phyloP scores from a whole-genome alignment of 106 monocot species.

The Triglochin maritima region DNA sequence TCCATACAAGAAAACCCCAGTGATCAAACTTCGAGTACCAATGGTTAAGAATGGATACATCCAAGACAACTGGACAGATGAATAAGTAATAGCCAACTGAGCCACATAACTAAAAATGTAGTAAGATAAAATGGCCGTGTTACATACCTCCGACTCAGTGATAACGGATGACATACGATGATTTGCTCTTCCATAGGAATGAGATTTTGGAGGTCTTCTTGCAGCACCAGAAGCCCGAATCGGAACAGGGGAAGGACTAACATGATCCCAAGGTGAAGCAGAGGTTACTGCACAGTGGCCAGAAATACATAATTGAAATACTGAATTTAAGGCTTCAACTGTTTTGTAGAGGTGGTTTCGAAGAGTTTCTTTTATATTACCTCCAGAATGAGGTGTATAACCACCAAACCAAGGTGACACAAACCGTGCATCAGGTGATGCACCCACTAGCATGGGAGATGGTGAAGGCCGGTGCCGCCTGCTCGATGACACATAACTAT shows the following conservation, averaged over 20 bases:
- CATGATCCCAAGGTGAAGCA: slow-evolving; percentile 81
- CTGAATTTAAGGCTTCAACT: not conserved
- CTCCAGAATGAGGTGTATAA: slow-evolving; percentile 54
- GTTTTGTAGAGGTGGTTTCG: not conserved
- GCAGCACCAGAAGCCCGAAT: slow-evolving; percentile 74
- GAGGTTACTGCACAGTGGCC: not conserved
- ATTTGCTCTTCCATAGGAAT: slow-evolving; percentile 35
- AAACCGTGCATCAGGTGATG: slow-evolving; percentile 84
- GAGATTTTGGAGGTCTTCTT: slow-evolving; percentile 39
- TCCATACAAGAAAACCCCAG: too few species aligned
- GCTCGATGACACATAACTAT: slow-evolving; percentile 22
- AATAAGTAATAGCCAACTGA: too few species aligned
- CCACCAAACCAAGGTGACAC: slow-evolving; percentile 92
- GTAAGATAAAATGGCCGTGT: not conserved
- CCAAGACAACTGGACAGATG: too few species aligned
- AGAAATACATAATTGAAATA: slow-evolving; percentile 2
- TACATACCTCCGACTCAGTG: slow-evolving; percentile 40
- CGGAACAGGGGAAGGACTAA: slow-evolving; percentile 74
- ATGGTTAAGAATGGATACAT: too few species aligned
- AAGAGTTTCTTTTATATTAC: slow-evolving; percentile 15
- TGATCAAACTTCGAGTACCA: too few species aligned
- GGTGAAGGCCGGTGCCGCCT: slow-evolving; percentile 39
- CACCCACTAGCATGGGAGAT: slow-evolving; percentile 69
- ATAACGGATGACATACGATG: slow-evolving; percentile 33
- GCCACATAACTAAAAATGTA: not conserved